Evolutionary conservation across 192 early-diverging fungal genomes (phyloP), one percentile per base, ranked within the genome.

Genomic region (Coemansia sp.): DNA sequence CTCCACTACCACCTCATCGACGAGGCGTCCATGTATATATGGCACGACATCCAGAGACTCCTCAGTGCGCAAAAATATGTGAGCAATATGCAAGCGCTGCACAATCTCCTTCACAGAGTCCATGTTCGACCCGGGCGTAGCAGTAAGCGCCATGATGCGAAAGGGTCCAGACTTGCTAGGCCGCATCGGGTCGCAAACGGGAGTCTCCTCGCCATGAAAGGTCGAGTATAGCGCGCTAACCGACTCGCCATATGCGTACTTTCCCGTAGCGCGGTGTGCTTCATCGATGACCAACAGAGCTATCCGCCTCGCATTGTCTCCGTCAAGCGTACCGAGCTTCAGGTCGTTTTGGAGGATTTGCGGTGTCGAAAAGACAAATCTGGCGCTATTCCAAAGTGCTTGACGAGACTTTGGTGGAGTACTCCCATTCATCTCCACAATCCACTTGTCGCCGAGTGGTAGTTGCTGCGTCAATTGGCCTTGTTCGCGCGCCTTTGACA

Each of bases 261-360:
- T 86, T 7, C 96, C 96, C 1, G 89, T 91, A 6, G 95, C 93
- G 9, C 90, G 79, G 74, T 98, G 96, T 0, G 96, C 96, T 70
- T 98, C 96, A 61, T 98, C 96, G 6, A 96, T 80, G 8, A 98
- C 94, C n/a, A 96, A 21, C 43, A 86, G 85, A 1, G 80, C 73
- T 43, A 97, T 83, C 10, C 88, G 74, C 26, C 84, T 71, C 6
- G 89, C 87, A 14, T 90, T 69, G 14, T 73, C 74, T 10, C 46
- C 30, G 38, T 52, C 88, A 64, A 93, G 93, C 11, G 85, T 87
- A 4, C 86, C 87, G 0, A 77, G 67, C 6, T 86, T 83, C 23
- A 98, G 66, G 67, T 98, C 96, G 72, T 98, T 96, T 35, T 93
- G 87, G 33, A 96, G 73, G 17, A 92, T 86, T 72, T 98, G 93